Base-by-base conservation (phyloP, 768 basidiomycete species). In the Suillus plorans region DNA sequence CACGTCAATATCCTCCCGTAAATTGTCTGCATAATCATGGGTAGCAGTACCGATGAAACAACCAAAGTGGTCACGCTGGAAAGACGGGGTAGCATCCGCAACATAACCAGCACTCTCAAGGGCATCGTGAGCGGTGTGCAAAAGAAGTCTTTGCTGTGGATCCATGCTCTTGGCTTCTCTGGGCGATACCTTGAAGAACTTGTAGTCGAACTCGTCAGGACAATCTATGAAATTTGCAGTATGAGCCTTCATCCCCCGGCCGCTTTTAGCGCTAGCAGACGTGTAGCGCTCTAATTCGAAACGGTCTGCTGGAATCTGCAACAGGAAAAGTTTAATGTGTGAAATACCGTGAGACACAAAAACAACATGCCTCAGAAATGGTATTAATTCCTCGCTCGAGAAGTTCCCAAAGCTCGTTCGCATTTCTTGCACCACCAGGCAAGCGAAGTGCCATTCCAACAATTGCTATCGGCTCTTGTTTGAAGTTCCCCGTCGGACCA, bases 141-240 rank as follows among this genome's bases (percentile, higher is more conserved):
- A 80, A 5, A 92, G 77, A 41, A 92, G 68, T 5, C 90, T 83
- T 67, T 91, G 89, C 67, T 91, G 90, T 8, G 91, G 90, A 69
- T 91, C 89, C 89, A 91, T 91, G 72, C 80, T 85, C 65, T 78
- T 84, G 16, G 91, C 90, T 74, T 92, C 90, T 6, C 90, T 84
- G 2, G 91, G 90, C 47, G 86, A 89, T 53, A 90, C 84, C 49
- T 83, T 85, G 80, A 92, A 92, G 71, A 90, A 90, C 72, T 76
- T 79, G 71, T 89, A 80, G 72, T 92, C 91, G 69, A 92, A 92
- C 58, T 80, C 78, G 66, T 84, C 85, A 36, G 81, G 77, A 49
- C 81, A 79, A 22, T 80, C 74, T 60, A 92, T 72, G 71, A 92
- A 92, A 71, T 91, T 90, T 31, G 88, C 90, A 0, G 79, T 85